A percentile compares a stretch with the other conserved stretches of the same genome.
These are phyloP conservation scores for Neostapfia colusana DNA, from an alignment of 176 grass and related monocot species.

Conservation along the genomic window DNA sequence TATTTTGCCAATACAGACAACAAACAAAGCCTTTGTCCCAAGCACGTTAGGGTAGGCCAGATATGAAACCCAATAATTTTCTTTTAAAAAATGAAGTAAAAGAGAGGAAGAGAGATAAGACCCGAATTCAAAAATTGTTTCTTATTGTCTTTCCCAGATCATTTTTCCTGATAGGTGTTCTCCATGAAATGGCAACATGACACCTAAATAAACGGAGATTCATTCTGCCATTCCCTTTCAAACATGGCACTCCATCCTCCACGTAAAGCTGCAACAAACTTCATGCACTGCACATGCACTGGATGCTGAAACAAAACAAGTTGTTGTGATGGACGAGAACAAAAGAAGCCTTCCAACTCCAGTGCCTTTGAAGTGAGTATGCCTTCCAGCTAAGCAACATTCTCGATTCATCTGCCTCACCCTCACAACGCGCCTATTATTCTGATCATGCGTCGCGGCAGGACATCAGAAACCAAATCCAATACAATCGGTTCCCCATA, in stretches of 20 bases:
- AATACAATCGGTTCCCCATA: neutral
- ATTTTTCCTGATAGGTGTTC: neutral
- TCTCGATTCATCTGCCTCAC: neutral
- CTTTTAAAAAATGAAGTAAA: too few species aligned
- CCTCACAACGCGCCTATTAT: neutral
- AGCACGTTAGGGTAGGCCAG: too few species aligned
- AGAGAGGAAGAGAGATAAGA: too few species aligned
- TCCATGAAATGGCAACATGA: slow-evolving; percentile 10
- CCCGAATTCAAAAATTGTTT: neutral
- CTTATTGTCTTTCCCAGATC: neutral
- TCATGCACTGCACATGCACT: neutral
- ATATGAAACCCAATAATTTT: too few species aligned
- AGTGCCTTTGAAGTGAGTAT: neutral
- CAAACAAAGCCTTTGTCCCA: too few species aligned
- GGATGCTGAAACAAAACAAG: neutral
- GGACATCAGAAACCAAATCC: neutral
- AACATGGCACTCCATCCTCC: neutral
- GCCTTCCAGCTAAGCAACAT: neutral
- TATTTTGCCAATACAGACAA: slow-evolving; percentile 2
- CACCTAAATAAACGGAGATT: slow-evolving; percentile 11
- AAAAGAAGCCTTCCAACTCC: neutral
- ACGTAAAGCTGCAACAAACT: neutral
- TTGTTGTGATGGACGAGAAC: neutral
- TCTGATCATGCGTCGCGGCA: neutral
- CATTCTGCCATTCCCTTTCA: neutral